A percentile compares a stretch with the other conserved stretches of the same genome.
These are phyloP conservation scores for Taiozyma sp. DNA, from an alignment of 1,139 yeast species.

Conservation along the genomic window DNA sequence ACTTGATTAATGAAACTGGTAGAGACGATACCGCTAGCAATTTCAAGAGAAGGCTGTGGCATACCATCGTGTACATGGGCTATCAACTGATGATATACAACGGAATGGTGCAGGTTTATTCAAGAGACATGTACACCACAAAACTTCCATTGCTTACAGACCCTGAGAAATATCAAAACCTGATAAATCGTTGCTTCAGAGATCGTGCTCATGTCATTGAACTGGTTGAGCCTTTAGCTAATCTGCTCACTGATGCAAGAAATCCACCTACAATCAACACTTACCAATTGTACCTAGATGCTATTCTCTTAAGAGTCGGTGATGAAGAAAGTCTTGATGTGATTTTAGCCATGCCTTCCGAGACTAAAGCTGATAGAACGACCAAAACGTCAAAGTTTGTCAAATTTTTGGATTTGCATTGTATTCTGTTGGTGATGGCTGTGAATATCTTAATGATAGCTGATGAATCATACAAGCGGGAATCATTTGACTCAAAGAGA, in stretches of 20 bases:
- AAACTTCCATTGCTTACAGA: background rate
- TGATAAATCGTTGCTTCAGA: background rate
- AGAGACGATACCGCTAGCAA: background rate
- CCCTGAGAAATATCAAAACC: background rate
- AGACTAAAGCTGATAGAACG: background rate
- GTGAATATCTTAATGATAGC: background rate
- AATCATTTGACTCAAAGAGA: background rate
- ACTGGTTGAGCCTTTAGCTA: background rate
- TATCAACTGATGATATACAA: background rate
- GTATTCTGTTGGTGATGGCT: background rate
- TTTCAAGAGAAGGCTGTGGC: background rate
- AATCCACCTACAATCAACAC: background rate
- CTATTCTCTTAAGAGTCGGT: background rate
- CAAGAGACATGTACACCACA: background rate
- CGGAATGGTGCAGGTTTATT: background rate
- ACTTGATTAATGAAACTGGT: background rate
- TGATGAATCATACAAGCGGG: background rate
- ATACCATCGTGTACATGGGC: background rate
- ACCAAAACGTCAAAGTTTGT: background rate
- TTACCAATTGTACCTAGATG: background rate
- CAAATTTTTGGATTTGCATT: background rate
- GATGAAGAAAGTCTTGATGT: background rate
- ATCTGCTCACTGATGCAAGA: background rate
- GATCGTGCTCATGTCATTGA: background rate
- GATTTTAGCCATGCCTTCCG: background rate